Conservation (phyloP, 2,329 filamentous ascomycete species). For the Xylaria sp. region DNA sequence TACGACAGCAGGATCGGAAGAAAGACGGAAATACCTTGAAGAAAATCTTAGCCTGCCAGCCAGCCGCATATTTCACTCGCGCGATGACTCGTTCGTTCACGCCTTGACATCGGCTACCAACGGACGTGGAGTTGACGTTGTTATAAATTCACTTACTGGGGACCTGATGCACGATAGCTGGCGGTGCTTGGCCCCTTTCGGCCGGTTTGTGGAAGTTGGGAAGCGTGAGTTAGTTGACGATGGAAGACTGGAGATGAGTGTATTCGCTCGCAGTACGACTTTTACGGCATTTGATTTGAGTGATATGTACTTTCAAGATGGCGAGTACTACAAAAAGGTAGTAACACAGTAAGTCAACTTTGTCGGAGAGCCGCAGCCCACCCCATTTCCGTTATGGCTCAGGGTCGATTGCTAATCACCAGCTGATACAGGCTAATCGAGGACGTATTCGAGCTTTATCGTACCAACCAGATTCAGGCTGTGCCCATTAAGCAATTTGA, state of each 20-base stretch:
- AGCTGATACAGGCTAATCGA: no score
- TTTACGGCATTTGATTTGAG: slow-evolving; percentile 18
- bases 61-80: slow-evolving; percentile 1
- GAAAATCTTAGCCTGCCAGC: neutral
- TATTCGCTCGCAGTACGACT: slow-evolving; percentile 12
- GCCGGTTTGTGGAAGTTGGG: slow-evolving; percentile 16
- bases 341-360: no score
- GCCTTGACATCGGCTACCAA: neutral
- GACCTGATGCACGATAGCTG: slow-evolving; percentile 11
- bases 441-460: no score
- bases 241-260: neutral
- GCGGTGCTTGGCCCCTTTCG: neutral
- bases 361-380: no score
- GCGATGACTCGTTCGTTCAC: neutral
- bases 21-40: neutral
- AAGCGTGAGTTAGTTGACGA: slow-evolving; percentile 1
- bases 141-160: slow-evolving; percentile 5
- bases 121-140: slow-evolving; percentile 17
- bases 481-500: no score
- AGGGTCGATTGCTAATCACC: no score
- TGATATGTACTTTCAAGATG: slow-evolving; percentile 14
- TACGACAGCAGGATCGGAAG: slow-evolving; percentile 6
- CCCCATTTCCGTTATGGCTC: no score
- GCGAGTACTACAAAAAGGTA: neutral
- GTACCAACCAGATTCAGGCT: no score